Conservation (phyloP, 169 alveolate genomes). For the Miamiensis avidus region DNA sequence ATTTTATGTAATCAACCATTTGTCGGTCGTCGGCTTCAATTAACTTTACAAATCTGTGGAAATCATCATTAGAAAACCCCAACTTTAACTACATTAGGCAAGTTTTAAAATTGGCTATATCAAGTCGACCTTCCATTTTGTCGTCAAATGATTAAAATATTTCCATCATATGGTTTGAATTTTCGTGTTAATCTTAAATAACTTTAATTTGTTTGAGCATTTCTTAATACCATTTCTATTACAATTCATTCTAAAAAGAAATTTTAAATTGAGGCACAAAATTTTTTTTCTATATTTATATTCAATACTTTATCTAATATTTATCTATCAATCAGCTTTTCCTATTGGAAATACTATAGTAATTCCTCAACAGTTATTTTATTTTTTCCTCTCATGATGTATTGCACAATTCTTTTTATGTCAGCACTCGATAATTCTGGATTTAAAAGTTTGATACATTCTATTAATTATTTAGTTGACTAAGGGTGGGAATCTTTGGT, state of each 20-base stretch:
- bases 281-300: too few relatives aligned
- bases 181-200: background rate
- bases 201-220: background rate
- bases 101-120: conserved; percentile 19
- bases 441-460: background rate
- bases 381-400: background rate
- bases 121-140: conserved; percentile 13
- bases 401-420: background rate
- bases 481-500: background rate
- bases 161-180: background rate
- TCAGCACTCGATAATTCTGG: background rate
- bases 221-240: background rate
- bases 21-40: conserved; percentile 6
- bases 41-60: conserved; percentile 1
- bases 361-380: background rate
- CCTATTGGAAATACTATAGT: background rate
- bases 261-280: too few relatives aligned
- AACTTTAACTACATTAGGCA: conserved; percentile 8
- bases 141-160: background rate
- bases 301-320: background rate
- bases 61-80: background rate
- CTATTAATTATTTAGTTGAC: background rate
- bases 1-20: conserved; percentile 28
- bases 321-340: too few relatives aligned
- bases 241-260: too few relatives aligned